Evolutionary conservation across 192 early-diverging fungal genomes (phyloP).

Genomic region (Geosiphon pyriformis): DNA sequence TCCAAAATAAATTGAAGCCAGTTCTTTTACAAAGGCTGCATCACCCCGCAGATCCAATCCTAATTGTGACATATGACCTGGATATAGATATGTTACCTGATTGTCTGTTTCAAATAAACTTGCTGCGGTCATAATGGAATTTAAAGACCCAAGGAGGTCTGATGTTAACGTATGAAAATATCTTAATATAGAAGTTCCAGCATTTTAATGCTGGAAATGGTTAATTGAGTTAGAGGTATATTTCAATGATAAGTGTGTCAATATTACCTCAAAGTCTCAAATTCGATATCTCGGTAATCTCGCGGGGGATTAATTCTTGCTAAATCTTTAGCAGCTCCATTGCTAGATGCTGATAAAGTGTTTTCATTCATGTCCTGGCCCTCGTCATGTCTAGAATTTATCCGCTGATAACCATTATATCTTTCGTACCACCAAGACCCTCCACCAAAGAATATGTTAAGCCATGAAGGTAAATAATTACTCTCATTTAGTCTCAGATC

Average conservation of each 20-base stretch:
- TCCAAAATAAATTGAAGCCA: slow-evolving; percentile 42
- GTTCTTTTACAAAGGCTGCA: slow-evolving; percentile 35
- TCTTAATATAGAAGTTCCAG: slow-evolving; percentile 26
- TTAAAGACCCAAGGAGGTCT: slow-evolving; percentile 24
- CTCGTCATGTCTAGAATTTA: slow-evolving; percentile 12
- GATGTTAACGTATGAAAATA: slow-evolving; percentile 28
- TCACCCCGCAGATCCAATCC: slow-evolving; percentile 42
- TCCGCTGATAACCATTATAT: slow-evolving; percentile 27
- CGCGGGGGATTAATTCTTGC: slow-evolving; percentile 12
- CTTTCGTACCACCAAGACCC: slow-evolving; percentile 50
- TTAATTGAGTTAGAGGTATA: slow-evolving; percentile 30
- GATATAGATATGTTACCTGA: slow-evolving; percentile 16
- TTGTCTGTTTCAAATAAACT: slow-evolving; percentile 17
- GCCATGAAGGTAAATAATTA: no score
- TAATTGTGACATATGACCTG: slow-evolving; percentile 36
- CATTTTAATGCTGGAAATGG: slow-evolving; percentile 30
- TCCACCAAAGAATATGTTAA: slow-evolving; percentile 40
- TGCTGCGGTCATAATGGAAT: background rate
- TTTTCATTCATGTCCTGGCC: slow-evolving; percentile 21
- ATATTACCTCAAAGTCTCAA: slow-evolving; percentile 30
- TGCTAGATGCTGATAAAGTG: background rate
- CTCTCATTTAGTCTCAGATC: slow-evolving; percentile 2
- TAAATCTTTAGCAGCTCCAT: background rate
- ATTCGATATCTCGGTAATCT: slow-evolving; percentile 21
- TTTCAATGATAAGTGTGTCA: background rate